These are phyloP conservation scores for Aureobasidium mangrovei DNA, from an alignment of 2,329 filamentous ascomycete genomes.

Conservation along the genomic window DNA sequence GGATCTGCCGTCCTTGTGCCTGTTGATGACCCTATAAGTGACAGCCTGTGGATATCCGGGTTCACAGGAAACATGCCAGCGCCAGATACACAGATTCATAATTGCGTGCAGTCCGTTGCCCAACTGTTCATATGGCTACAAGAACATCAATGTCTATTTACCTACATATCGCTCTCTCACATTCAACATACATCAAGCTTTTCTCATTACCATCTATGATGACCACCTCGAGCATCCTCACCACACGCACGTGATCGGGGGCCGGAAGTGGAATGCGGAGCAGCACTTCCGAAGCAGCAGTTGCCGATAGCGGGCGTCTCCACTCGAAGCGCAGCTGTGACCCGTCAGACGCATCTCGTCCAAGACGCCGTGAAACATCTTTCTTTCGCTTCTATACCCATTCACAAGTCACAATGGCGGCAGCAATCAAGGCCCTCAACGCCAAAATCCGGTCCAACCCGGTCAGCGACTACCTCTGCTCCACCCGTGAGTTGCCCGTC, in stretches of 20 bases:
- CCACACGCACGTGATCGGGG: background rate
- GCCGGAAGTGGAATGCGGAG: no score
- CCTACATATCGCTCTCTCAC: no score
- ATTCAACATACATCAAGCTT: no score
- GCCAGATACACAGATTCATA: no score
- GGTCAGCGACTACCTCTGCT: conserved; percentile 44
- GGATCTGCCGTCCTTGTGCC: no score
- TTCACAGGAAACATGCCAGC: no score
- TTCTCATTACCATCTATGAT: background rate
- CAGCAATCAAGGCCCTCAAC: conserved; percentile 46
- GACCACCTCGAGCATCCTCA: background rate
- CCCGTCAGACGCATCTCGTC: conserved; percentile 2
- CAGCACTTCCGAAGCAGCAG: background rate
- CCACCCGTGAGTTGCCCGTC: conserved; percentile 39
- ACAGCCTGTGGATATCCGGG: no score
- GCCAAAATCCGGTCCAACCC: conserved; percentile 44
- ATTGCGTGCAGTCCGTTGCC: no score
- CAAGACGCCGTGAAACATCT: conserved; percentile 11
- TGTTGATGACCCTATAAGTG: no score
- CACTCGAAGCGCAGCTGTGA: background rate
- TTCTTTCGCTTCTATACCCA: conserved; percentile 1
- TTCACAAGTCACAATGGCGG: conserved; percentile 35
- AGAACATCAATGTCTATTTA: no score
- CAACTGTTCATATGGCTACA: no score
- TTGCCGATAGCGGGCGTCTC: conserved; percentile 10